Base-by-base conservation (phyloP, 768 basidiomycete species). In the Mrakia gelida region DNA sequence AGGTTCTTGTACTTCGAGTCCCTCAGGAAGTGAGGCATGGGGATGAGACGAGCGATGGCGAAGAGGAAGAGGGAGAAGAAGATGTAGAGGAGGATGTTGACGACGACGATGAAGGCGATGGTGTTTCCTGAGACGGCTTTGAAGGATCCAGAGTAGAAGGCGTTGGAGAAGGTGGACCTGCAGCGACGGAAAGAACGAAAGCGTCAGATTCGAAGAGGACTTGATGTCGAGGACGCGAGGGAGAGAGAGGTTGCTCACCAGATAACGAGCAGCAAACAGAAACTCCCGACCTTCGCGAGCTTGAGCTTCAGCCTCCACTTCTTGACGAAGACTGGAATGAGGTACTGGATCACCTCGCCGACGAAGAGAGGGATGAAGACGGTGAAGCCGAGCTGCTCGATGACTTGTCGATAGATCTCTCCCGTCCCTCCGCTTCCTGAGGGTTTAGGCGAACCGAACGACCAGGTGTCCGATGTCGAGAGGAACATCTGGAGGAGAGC, bases 291-390 rank as follows among this genome's bases (percentile, higher is more conserved):
- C 71, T 84, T 84, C 18, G 76, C 80, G 28, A 84, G 73, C 15
- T 79, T 74, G 75, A 82, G 76, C 30, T 79, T 81, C 3, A 61
- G 43, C 10, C 80, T 52, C 15, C 76, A 67, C 73, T 79, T 80
- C 74, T 82, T 81, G 38, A 80, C 77, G n/a, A 81, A 75, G 13
- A 76, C 77, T 1, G 83, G 81, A 70, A 75, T 81, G n/a, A 81
- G 38, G 16, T 67, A 81, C 78, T 83, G 80, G 30, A 84, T 73
- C 59, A 82, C 74, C 77, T 84, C 82, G n/a, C 83, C 83, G 9
- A 82, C 82, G 59, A 81, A 79, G 0, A 84, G 80, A 0, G 84
- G 83, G 38, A 83, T 77, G 63, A 82, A 83, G 18, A 84, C 83
- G 2, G 81, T 81, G 71, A 79, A 80, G 4, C 82, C 83, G 43